Percentiles rank a stretch among this genome's conserved stretches.
Conservation (phyloP, 2,329 filamentous ascomycete genomes). For the Scytalidium lignicola region DNA sequence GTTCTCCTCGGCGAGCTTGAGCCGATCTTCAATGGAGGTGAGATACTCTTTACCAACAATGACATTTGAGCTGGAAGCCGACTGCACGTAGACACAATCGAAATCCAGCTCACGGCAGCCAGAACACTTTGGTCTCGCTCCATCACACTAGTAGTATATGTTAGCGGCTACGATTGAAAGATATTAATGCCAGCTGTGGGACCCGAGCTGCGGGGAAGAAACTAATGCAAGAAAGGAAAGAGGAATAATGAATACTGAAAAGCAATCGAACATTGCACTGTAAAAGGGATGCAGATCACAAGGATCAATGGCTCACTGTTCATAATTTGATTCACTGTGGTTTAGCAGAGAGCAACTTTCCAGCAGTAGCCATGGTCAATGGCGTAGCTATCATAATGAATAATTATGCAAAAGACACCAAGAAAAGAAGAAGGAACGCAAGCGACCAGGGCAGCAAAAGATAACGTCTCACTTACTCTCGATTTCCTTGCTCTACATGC, state of each 20-base stretch:
- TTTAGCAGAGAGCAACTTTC: no score
- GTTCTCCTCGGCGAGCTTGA: constrained; percentile 24
- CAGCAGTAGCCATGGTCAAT: no score
- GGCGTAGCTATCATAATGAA: not conserved
- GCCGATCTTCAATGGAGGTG: constrained; percentile 19
- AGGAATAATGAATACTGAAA: no score
- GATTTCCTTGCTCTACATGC: constrained; percentile 32
- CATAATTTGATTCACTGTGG: not conserved
- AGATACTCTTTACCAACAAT: constrained; percentile 35
- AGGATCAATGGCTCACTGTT: no score
- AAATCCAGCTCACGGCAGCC: constrained; percentile 35
- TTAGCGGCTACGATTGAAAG: not conserved
- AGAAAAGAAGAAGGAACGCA: not conserved
- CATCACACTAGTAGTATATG: constrained; percentile 33
- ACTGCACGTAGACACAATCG: constrained; percentile 37
- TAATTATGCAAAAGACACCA: not conserved
- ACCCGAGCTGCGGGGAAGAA: no score
- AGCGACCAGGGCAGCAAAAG: not conserved
- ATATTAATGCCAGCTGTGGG: no score
- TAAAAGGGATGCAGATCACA: not conserved
- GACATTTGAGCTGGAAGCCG: constrained; percentile 30
- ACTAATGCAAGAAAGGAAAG: no score
- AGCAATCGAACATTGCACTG: not conserved
- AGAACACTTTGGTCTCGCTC: constrained; percentile 36
- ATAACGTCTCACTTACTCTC: constrained; percentile 15